Evolutionary conservation across 2,329 filamentous ascomycete species (phyloP).

Genomic region (Talaromyces marneffei): DNA sequence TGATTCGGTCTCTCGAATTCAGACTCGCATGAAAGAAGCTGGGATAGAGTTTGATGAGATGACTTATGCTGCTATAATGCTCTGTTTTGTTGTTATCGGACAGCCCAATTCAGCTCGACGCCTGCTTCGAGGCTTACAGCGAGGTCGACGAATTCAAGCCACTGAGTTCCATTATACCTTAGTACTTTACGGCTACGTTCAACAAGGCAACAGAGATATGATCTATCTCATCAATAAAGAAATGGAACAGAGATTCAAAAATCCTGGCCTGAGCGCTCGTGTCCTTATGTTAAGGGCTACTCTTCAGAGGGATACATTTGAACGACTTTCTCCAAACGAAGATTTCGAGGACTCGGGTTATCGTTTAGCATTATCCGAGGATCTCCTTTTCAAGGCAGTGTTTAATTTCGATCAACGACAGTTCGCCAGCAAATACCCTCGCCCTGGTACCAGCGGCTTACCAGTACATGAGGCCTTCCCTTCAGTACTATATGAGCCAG

Average conservation of each 20-base stretch:
- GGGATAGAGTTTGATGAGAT: constrained; percentile 49
- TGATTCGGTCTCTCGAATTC: constrained; percentile 48
- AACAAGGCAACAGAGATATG: constrained; percentile 42
- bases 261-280: constrained; percentile 28
- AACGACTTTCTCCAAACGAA: constrained; percentile 15
- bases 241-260: constrained; percentile 32
- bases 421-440: constrained; percentile 40
- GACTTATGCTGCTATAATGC: constrained; percentile 59
- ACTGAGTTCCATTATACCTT: constrained; percentile 43
- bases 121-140: constrained; percentile 41
- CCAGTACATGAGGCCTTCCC: constrained; percentile 41
- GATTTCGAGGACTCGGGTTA: constrained; percentile 13
- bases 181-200: constrained; percentile 47
- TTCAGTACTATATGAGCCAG: constrained; percentile 48
- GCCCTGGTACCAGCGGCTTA: constrained; percentile 27
- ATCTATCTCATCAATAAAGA: constrained; percentile 48
- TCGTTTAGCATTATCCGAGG: constrained; percentile 31
- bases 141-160: constrained; percentile 32
- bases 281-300: constrained; percentile 33
- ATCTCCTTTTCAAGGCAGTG: constrained; percentile 34
- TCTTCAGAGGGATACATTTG: constrained; percentile 28
- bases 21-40: constrained; percentile 50
- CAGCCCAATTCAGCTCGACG: constrained; percentile 52
- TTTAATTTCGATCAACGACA: constrained; percentile 35
- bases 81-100: constrained; percentile 47